These are phyloP conservation scores for Rosa hybrid DNA, from an alignment of 331 rosid genomes.

Conservation along the genomic window DNA sequence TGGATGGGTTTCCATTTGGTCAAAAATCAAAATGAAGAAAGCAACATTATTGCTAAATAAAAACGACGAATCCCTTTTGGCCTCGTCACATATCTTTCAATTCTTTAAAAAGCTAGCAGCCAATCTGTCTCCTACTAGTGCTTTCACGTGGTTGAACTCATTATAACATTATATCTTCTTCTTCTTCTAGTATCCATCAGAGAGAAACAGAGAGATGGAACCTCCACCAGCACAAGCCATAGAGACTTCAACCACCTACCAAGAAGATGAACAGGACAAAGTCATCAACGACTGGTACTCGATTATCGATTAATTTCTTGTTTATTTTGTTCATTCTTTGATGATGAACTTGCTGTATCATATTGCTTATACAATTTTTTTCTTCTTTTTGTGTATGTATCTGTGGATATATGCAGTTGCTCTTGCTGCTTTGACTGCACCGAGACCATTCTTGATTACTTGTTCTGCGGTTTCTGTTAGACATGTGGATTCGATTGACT, in stretches of 20 bases:
- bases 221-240: slow-evolving; percentile 68
- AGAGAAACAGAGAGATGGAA: slow-evolving; percentile 42
- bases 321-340: background rate
- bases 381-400: background rate
- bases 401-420: slow-evolving; percentile 54
- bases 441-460: slow-evolving; percentile 50
- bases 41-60: background rate
- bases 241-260: slow-evolving; percentile 38
- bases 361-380: background rate
- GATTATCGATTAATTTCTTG: background rate
- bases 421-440: slow-evolving; percentile 71
- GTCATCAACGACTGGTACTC: slow-evolving; percentile 58
- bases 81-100: background rate
- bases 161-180: background rate
- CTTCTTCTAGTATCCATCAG: background rate
- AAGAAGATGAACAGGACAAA: slow-evolving; percentile 53
- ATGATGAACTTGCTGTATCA: background rate
- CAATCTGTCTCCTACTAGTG: background rate
- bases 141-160: slow-evolving; percentile 38
- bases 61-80: slow-evolving; percentile 21
- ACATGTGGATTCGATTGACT: background rate
- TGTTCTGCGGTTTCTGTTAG: slow-evolving; percentile 55
- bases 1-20: background rate
- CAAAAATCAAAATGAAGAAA: background rate
- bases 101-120: background rate